These are phyloP conservation scores for Aspergillus proliferans DNA, from an alignment of 2,329 filamentous ascomycete genomes.

Conservation along the genomic window DNA sequence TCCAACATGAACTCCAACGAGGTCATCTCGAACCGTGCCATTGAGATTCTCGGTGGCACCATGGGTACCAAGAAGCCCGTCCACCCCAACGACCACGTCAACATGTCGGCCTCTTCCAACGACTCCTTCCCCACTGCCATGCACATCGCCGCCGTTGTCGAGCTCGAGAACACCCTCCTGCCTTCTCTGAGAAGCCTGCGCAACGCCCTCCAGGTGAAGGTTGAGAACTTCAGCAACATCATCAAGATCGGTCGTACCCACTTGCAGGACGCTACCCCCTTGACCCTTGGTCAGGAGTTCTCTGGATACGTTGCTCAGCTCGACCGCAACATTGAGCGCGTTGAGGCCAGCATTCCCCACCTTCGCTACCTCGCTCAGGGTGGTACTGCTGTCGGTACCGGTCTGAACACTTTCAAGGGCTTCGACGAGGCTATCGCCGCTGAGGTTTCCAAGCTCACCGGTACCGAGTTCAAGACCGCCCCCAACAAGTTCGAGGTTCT, in stretches of 20 bases:
- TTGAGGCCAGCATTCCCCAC: constrained; percentile 75
- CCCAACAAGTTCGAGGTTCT: constrained; percentile 99
- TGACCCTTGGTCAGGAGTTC: constrained; percentile 96
- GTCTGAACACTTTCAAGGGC: constrained; percentile 93
- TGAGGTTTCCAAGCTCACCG: constrained; percentile 88
- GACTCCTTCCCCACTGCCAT: constrained; percentile 99
- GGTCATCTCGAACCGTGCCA: constrained; percentile 98
- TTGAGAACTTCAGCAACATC: constrained; percentile 81
- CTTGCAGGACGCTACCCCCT: constrained; percentile 90
- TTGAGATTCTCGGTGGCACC: constrained; percentile 88
- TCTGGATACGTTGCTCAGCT: constrained; percentile 95
- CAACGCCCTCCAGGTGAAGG: constrained; percentile 78
- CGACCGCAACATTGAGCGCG: constrained; percentile 79
- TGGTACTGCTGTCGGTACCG: constrained; percentile 93
- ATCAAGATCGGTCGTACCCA: constrained; percentile 99
- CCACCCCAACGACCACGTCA: constrained; percentile 98
- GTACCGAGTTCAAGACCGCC: constrained; percentile 87
- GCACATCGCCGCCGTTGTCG: constrained; percentile 96
- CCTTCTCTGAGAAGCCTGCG: constrained; percentile 78
- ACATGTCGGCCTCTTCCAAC: constrained; percentile 98
- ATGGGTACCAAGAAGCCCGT: constrained; percentile 98
- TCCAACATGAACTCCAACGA: constrained; percentile 99
- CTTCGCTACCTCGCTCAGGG: constrained; percentile 86
- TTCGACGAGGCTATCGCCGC: constrained; percentile 90
- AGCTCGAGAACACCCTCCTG: constrained; percentile 78